Conservation (phyloP, 2,329 filamentous ascomycete genomes). For the Cladorrhinum sp. region DNA sequence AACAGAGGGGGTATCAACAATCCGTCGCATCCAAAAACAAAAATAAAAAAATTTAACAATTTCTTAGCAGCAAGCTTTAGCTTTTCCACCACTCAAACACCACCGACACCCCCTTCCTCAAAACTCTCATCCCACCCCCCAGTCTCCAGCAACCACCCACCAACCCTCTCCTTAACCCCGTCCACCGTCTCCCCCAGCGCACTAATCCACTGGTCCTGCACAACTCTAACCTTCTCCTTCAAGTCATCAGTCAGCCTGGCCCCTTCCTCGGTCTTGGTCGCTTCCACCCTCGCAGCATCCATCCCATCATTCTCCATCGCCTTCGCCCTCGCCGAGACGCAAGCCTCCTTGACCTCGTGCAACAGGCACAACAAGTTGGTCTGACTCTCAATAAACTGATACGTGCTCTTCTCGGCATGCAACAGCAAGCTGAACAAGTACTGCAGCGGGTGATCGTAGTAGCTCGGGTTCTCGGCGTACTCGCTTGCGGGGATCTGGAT, state of each 20-base stretch:
- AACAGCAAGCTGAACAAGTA: slow-evolving; percentile 83
- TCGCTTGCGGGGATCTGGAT: slow-evolving; percentile 77
- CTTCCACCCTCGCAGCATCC: slow-evolving; percentile 45
- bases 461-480: slow-evolving; percentile 80
- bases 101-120: slow-evolving; percentile 54
- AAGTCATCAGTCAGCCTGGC: slow-evolving; percentile 73
- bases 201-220: slow-evolving; percentile 87
- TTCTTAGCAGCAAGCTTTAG: no score
- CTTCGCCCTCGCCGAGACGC: slow-evolving; percentile 63
- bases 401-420: slow-evolving; percentile 87
- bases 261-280: slow-evolving; percentile 65
- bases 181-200: slow-evolving; percentile 77
- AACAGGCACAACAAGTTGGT: slow-evolving; percentile 85
- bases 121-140: slow-evolving; percentile 87
- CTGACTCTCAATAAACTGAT: slow-evolving; percentile 96
- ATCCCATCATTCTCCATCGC: slow-evolving; percentile 63
- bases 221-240: slow-evolving; percentile 87
- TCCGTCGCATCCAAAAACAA: neutral
- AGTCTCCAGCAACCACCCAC: slow-evolving; percentile 67
- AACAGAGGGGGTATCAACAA: slow-evolving; percentile 27
- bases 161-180: slow-evolving; percentile 70
- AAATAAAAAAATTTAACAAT: no score
- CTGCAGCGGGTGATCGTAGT: slow-evolving; percentile 77
- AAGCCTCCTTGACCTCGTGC: slow-evolving; percentile 82
- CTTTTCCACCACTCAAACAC: no score